phyloP scores from a whole-genome alignment of 2,329 filamentous ascomycete genomes.

The Penicillium sp. region DNA sequence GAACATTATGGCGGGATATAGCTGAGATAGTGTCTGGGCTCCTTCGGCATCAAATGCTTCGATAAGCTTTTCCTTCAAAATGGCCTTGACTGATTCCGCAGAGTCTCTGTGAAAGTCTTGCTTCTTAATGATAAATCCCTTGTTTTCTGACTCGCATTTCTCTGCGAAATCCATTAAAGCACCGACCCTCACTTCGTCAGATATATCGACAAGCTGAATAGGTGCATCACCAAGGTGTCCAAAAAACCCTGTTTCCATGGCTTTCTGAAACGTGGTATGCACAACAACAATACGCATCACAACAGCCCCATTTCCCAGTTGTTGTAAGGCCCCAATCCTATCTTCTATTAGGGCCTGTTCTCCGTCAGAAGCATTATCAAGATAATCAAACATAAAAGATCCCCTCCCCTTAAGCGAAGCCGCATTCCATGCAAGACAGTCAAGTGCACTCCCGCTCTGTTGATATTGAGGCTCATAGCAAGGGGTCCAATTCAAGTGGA shows the following conservation, averaged over 20 bases:
- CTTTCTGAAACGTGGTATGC: background rate
- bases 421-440: background rate
- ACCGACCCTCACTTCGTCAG: background rate
- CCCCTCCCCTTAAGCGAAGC: background rate
- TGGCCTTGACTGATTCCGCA: too few species aligned
- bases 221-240: conserved; percentile 6
- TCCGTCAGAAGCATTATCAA: background rate
- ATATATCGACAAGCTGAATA: conserved; percentile 2
- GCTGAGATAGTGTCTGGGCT: too few species aligned
- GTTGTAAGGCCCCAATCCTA: background rate
- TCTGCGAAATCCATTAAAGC: conserved; percentile 1
- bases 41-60: too few species aligned
- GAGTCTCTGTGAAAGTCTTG: too few species aligned
- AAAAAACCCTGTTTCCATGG: conserved; percentile 1
- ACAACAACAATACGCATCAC: background rate
- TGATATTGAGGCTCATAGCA: background rate
- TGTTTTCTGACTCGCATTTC: background rate
- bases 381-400: background rate
- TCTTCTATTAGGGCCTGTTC: background rate
- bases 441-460: background rate
- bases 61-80: too few species aligned
- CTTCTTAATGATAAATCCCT: too few species aligned
- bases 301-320: background rate
- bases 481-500: background rate
- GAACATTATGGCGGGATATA: too few species aligned